Evolutionary conservation across 441 rosid genomes (phyloP), one percentile per base, ranked within the genome.

Genomic region (Arabidopsis lyrata): DNA sequence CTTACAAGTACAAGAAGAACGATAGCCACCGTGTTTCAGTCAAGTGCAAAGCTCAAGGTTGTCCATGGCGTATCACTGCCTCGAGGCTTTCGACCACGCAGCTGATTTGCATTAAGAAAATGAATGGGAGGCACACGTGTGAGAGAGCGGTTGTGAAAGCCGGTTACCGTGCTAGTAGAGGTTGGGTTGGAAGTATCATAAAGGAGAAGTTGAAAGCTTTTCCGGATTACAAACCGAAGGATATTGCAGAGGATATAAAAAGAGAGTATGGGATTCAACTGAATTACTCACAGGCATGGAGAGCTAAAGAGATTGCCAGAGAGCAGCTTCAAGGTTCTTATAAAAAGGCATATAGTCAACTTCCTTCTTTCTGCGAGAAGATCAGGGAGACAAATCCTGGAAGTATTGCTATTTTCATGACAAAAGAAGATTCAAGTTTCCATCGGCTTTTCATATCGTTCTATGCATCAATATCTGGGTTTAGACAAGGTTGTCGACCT

Each of bases 331-430:
- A 85, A 52, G 92, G 89, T 27, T 87, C 90, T 53, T 87, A 80
- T 68, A 86, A 87, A 78, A 90, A 88, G 34, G 88, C 96, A 8
- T 90, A 88, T 70, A 83, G 67, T 76, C 90, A 84, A 59, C 73
- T 90, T 62, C 96, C 96, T 0, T 81, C 70, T 63, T 77, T 90
- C 78, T 87, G 93, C 50, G 92, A 90, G 72, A 90, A 82, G 84
- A 87, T 90, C 58, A 86, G 72, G 70, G 93, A 90, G 82, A 88
- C 96, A 0, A 90, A 90, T 78, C 96, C 93, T 0, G 96, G 94
- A 48, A 90, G 94, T 70, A 32, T 85, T 15, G 92, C 87, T 18
- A 80, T 81, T 49, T 85, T 88, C 73, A 71, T 75, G 77, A 90
- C 94, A 38, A 88, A 86, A 79, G 92, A 86, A 24, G 96, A 90